Percentiles rank a stretch among this genome's conserved stretches.
These are phyloP conservation scores for Diplosphaera chodatii DNA, from an alignment of 139 green algal genomes.

Conservation along the genomic window DNA sequence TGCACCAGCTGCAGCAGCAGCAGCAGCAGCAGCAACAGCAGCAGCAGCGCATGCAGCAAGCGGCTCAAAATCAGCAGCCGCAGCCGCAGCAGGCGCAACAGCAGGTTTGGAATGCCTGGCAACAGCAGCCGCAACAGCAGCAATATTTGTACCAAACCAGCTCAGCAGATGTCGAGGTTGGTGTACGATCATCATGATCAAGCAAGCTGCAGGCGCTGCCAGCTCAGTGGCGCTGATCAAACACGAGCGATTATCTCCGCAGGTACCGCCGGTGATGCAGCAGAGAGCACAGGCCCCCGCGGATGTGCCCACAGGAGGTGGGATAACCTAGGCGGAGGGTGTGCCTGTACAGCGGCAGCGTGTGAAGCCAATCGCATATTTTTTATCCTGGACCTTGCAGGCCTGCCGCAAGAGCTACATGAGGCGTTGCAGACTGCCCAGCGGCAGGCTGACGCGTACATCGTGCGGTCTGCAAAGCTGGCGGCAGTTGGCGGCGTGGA, in stretches of 20 bases:
- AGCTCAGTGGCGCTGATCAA: no score
- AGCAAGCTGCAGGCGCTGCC: no score
- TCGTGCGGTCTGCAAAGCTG: background rate
- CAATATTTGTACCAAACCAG: background rate
- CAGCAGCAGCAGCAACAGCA: background rate
- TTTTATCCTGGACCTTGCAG: background rate
- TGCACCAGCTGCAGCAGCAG: conserved; percentile 5
- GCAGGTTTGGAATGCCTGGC: background rate
- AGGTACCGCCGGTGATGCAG: background rate
- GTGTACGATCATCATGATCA: no score
- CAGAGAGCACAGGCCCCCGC: background rate
- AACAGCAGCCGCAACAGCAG: background rate
- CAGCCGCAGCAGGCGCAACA: background rate
- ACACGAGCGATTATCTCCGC: no score
- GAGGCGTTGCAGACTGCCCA: background rate
- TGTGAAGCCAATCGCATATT: no score
- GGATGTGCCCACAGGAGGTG: background rate
- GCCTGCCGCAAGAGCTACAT: background rate
- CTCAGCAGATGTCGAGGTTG: background rate
- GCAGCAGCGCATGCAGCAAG: background rate
- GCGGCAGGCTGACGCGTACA: background rate
- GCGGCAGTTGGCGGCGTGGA: background rate
- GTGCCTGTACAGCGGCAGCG: no score
- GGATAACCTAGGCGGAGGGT: no score
- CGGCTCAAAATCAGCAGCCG: background rate